Percentiles rank a stretch among this genome's conserved stretches.
Evolutionary conservation across 305 asterid species (phyloP).

Genomic region (Solanum hybrid): DNA sequence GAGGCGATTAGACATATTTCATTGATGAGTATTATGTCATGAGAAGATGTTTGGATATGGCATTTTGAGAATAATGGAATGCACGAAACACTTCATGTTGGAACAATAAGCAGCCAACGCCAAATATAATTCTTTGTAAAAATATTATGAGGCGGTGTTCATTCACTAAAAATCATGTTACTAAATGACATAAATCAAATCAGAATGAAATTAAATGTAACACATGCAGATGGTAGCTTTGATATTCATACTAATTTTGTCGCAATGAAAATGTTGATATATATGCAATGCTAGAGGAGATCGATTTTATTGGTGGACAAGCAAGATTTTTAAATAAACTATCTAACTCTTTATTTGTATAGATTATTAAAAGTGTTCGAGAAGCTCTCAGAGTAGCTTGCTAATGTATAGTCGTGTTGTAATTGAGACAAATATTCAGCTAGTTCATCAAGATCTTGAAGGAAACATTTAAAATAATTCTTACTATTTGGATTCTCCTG

Average conservation of each 20-base stretch:
- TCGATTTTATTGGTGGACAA: background rate
- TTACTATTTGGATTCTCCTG: background rate
- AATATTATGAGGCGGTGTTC: too few species aligned
- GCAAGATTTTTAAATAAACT: background rate
- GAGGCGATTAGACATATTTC: too few species aligned
- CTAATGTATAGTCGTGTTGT: background rate
- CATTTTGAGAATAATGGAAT: background rate
- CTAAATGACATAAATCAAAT: background rate
- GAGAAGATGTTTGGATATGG: too few species aligned
- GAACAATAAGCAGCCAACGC: too few species aligned
- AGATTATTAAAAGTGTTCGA: background rate
- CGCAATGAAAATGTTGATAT: background rate
- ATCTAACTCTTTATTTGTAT: background rate
- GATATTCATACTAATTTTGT: background rate
- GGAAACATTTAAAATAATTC: background rate
- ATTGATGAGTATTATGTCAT: too few species aligned
- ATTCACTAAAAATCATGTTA: too few species aligned
- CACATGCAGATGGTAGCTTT: background rate
- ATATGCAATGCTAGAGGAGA: background rate
- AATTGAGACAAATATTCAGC: background rate
- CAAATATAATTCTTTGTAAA: too few species aligned
- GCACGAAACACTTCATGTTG: background rate
- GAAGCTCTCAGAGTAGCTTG: background rate
- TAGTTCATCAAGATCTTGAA: background rate
- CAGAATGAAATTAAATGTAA: background rate